These are phyloP conservation scores for Neonectria hederae DNA, from an alignment of 2,329 filamentous ascomycete species.

Conservation along the genomic window DNA sequence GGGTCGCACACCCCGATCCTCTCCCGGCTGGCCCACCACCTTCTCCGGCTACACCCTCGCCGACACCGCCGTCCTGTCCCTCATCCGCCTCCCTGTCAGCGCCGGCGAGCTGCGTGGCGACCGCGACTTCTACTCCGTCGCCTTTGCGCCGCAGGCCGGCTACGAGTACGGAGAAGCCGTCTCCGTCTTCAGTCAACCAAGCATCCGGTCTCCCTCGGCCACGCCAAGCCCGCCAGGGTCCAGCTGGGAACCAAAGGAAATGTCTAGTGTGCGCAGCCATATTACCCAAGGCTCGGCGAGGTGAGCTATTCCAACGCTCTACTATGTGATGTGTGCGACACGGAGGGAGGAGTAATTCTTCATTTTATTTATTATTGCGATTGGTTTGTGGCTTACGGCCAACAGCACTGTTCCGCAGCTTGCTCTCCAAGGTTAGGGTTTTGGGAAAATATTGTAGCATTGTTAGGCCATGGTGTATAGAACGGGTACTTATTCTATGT, in stretches of 20 bases:
- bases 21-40: slow-evolving; percentile 30
- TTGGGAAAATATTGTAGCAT: slow-evolving; percentile 27
- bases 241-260: slow-evolving; percentile 19
- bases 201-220: slow-evolving; percentile 11
- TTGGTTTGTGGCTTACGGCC: slow-evolving; percentile 2
- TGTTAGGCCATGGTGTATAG: slow-evolving; percentile 26
- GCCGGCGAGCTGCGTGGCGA: slow-evolving; percentile 46
- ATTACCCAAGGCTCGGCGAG: not conserved
- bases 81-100: slow-evolving; percentile 46
- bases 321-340: slow-evolving; percentile 4
- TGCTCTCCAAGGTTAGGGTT: slow-evolving; percentile 14
- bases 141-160: slow-evolving; percentile 41
- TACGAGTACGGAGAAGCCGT: slow-evolving; percentile 41
- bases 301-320: not conserved
- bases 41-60: slow-evolving; percentile 46
- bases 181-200: slow-evolving; percentile 22
- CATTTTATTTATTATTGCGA: not conserved
- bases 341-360: slow-evolving; percentile 34
- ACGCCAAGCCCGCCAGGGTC: slow-evolving; percentile 21
- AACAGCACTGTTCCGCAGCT: slow-evolving; percentile 6
- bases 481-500: slow-evolving; percentile 29
- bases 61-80: slow-evolving; percentile 44
- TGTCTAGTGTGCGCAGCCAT: slow-evolving; percentile 3
- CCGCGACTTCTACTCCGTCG: slow-evolving; percentile 45
- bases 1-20: slow-evolving; percentile 29